Evolutionary conservation across 306 rosid genomes (phyloP).

Genomic region (Canavalia gladiata): DNA sequence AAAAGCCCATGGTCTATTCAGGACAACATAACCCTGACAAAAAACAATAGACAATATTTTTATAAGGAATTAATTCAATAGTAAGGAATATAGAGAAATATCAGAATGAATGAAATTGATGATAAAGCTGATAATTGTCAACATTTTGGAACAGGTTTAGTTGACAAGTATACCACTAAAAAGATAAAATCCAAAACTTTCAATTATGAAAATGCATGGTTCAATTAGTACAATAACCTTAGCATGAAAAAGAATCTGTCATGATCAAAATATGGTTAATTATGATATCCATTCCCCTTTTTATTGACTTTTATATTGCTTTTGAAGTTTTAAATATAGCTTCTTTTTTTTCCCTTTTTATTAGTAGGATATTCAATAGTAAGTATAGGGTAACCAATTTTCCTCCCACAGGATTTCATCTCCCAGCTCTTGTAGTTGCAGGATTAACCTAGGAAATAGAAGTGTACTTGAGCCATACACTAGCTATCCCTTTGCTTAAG

Average conservation of each 20-base stretch:
- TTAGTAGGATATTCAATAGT: neutral
- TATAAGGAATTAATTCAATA: neutral
- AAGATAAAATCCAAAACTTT: neutral
- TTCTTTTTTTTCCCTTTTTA: neutral
- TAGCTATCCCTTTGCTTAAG: no score
- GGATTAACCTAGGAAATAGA: no score
- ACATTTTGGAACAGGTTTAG: neutral
- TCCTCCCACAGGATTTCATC: no score
- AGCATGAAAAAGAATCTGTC: no score
- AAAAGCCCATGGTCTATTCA: slow-evolving; percentile 94
- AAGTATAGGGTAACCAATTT: no score
- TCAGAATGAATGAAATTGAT: neutral
- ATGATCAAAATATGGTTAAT: no score
- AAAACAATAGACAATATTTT: slow-evolving; percentile 21
- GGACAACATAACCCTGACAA: slow-evolving; percentile 79
- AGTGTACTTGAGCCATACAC: no score
- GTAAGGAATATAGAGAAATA: neutral
- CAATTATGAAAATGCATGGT: neutral
- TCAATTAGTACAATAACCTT: no score
- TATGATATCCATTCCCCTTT: no score
- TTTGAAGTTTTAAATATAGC: neutral
- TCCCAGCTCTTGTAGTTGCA: no score
- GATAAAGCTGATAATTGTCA: slow-evolving; percentile 6
- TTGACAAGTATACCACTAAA: neutral
- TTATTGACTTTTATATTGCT: neutral